Conservation (phyloP, 306 rosid genomes). For the Fragaria vesca region DNA sequence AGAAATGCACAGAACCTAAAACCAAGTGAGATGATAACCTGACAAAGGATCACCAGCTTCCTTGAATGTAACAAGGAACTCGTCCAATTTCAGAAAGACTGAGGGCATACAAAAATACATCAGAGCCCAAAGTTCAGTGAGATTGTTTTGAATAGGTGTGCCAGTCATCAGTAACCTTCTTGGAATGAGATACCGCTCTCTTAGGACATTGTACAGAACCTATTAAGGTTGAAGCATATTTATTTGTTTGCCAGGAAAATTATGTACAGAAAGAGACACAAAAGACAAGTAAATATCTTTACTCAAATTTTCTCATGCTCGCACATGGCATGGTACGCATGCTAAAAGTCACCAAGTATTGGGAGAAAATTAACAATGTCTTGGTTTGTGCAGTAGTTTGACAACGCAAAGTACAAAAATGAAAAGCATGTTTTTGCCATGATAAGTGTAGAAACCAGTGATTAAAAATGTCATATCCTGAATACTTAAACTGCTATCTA, state of each 20-base stretch:
- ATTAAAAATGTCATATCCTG: not conserved
- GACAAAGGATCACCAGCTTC: slow-evolving; percentile 61
- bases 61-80: slow-evolving; percentile 78
- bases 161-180: slow-evolving; percentile 93
- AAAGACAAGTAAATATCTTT: not conserved
- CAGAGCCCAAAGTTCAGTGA: slow-evolving; percentile 91
- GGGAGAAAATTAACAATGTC: not conserved
- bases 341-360: not conserved
- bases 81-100: slow-evolving; percentile 67
- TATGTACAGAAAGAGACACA: not conserved
- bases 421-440: not conserved
- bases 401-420: not conserved
- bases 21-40: slow-evolving; percentile 41
- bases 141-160: slow-evolving; percentile 91
- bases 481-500: not conserved
- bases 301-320: not conserved
- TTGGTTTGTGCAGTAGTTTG: not conserved
- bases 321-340: not conserved
- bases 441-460: not conserved
- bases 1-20: slow-evolving; percentile 14
- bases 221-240: slow-evolving; percentile 37
- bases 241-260: slow-evolving; percentile 12
- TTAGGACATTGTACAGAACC: slow-evolving; percentile 81
- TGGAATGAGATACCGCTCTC: slow-evolving; percentile 74
- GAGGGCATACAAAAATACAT: slow-evolving; percentile 92